Evolutionary conservation across 768 basidiomycete species (phyloP).

Genomic region (Phaeotremella skinneri): DNA sequence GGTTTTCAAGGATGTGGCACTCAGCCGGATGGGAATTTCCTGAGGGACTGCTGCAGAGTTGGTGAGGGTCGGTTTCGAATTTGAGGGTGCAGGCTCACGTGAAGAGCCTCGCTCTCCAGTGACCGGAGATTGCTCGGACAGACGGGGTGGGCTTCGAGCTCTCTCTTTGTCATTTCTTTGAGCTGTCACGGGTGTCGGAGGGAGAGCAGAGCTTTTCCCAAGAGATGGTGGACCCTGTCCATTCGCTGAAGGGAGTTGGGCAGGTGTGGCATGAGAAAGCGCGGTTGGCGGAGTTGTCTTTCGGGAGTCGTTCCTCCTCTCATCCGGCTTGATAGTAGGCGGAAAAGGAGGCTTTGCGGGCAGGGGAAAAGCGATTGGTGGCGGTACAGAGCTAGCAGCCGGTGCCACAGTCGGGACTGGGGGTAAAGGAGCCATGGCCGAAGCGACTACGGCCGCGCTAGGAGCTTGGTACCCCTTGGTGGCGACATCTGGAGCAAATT

Average conservation of each 20-base stretch:
- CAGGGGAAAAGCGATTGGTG: background rate
- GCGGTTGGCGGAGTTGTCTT: background rate
- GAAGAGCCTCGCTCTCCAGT: background rate
- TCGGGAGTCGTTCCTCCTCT: background rate
- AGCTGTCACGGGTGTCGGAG: constrained; percentile 30
- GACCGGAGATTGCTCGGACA: background rate
- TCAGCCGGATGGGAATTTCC: constrained; percentile 34
- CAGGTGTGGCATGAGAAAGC: constrained; percentile 4
- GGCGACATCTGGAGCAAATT: constrained; percentile 8
- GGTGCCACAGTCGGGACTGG: background rate
- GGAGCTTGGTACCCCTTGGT: background rate
- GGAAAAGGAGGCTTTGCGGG: constrained; percentile 14
- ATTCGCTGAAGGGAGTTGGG: background rate
- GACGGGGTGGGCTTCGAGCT: constrained; percentile 4
- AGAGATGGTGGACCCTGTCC: background rate
- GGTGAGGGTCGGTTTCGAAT: constrained; percentile 31
- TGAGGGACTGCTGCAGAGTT: constrained; percentile 43
- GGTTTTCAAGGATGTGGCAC: constrained; percentile 24
- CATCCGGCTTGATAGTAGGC: background rate
- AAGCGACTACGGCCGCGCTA: background rate
- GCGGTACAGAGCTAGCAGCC: background rate
- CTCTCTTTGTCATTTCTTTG: background rate
- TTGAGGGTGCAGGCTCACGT: constrained; percentile 2
- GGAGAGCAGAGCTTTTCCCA: background rate
- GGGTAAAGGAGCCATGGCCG: background rate